These are phyloP conservation scores for Termitomyces sp. DNA, from an alignment of 768 basidiomycete genomes.

Conservation along the genomic window DNA sequence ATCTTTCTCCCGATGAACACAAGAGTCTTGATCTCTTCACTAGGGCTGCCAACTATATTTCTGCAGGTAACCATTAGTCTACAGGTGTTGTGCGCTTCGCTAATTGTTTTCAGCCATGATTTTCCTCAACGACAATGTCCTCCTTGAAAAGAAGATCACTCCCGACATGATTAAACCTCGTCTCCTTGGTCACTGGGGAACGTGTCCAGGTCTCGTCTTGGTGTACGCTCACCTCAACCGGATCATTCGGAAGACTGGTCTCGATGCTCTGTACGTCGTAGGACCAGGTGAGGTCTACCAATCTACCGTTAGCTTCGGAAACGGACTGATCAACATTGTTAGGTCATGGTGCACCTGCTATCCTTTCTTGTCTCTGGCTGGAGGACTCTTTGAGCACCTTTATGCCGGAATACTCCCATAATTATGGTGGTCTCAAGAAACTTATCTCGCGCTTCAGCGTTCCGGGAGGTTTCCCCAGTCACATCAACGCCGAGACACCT, in stretches of 20 bases:
- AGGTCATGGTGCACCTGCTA: constrained; percentile 83
- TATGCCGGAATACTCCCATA: constrained; percentile 51
- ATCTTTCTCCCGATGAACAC: constrained; percentile 46
- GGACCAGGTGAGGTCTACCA: constrained; percentile 51
- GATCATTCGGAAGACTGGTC: constrained; percentile 50
- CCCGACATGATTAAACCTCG: constrained; percentile 75
- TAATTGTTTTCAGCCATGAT: constrained; percentile 59
- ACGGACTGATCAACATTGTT: background rate
- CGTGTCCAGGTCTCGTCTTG: constrained; percentile 72
- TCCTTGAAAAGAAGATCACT: constrained; percentile 53
- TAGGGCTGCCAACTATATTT: constrained; percentile 62
- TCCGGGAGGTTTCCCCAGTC: constrained; percentile 81
- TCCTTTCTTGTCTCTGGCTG: constrained; percentile 82
- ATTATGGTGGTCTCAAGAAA: constrained; percentile 51
- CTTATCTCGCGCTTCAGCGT: constrained; percentile 73
- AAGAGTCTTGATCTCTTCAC: constrained; percentile 46
- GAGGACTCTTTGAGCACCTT: constrained; percentile 67
- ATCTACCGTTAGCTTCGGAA: background rate
- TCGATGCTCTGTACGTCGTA: constrained; percentile 70
- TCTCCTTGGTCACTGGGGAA: constrained; percentile 82
- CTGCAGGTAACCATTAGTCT: constrained; percentile 45
- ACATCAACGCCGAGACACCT: constrained; percentile 80
- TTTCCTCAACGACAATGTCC: constrained; percentile 69
- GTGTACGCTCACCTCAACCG: constrained; percentile 68
- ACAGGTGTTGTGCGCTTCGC: background rate